Conservation (phyloP, 2,329 filamentous ascomycete genomes). For the Aspergillus ibericus region DNA sequence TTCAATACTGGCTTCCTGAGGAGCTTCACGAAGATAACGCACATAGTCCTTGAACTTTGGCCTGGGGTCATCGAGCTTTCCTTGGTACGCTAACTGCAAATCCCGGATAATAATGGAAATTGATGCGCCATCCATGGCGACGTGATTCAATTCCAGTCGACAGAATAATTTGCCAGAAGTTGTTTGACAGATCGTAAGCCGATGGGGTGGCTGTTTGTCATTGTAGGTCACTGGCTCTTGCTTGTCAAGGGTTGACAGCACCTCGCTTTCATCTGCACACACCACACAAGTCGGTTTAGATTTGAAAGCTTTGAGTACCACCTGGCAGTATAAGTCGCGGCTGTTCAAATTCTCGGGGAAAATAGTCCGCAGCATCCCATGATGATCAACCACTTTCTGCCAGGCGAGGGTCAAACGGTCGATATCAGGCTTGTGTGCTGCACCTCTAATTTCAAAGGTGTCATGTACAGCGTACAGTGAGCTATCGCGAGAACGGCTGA, state of each 20-base stretch:
- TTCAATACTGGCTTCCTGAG: slow-evolving; percentile 29
- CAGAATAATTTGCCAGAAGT: slow-evolving; percentile 40
- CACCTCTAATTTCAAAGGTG: slow-evolving; percentile 35
- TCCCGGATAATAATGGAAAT: slow-evolving; percentile 52
- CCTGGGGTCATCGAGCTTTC: slow-evolving; percentile 38
- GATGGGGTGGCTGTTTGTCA: slow-evolving; percentile 42
- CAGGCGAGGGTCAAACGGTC: slow-evolving; percentile 31
- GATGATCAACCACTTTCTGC: slow-evolving; percentile 32
- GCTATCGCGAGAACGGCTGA: slow-evolving; percentile 34
- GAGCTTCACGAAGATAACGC: slow-evolving; percentile 28
- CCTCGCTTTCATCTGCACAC: slow-evolving; percentile 31
- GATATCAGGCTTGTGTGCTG: slow-evolving; percentile 25
- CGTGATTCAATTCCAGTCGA: slow-evolving; percentile 54
- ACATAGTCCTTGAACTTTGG: slow-evolving; percentile 40
- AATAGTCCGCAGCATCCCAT: slow-evolving; percentile 40
- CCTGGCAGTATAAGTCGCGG: slow-evolving; percentile 35
- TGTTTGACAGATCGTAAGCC: slow-evolving; percentile 48
- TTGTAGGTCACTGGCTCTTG: slow-evolving; percentile 29
- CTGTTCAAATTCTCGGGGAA: slow-evolving; percentile 36
- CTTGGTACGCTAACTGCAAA: slow-evolving; percentile 47
- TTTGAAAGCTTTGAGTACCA: slow-evolving; percentile 34
- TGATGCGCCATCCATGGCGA: slow-evolving; percentile 53
- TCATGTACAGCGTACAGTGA: slow-evolving; percentile 41
- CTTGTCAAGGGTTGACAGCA: slow-evolving; percentile 30
- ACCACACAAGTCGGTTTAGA: slow-evolving; percentile 29